Evolutionary conservation across 2,329 filamentous ascomycete genomes (phyloP), one percentile per base, ranked within the genome.

Genomic region (Microdochium nivale): DNA sequence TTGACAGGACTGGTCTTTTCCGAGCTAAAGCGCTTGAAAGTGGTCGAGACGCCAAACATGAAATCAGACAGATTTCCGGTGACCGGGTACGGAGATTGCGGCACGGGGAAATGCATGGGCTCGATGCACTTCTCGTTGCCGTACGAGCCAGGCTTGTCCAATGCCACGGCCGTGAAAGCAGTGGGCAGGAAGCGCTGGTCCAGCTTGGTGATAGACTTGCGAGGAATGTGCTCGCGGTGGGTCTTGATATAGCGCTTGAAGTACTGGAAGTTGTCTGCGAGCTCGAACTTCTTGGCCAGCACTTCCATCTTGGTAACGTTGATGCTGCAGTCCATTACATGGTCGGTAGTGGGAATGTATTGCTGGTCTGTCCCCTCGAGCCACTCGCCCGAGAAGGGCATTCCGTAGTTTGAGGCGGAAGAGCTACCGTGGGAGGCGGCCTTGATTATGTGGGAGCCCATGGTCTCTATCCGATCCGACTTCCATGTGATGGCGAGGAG

Each of bases 41-140:
- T 80, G 9, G 79, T 81, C 1, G 79, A 81, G 4, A 82, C 76
- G 40, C 78, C 78, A 55, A 81, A 81, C 62, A 81, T 75, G 62
- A 81, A 78, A 54, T 79, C 76, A 35, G 76, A 77, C 11, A 77
- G 71, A 53, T 81, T 77, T 51, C 74, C 78, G 1, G 72, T 72
- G 2, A 67, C 62, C 4, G 79, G 78, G 52, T 69, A 73, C 2
- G 72, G 71, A 0, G 79, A 81, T 47, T 68, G 68, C 8, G 78
- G 63, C 3, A 81, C 78, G 0, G 73, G 69, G 7, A 80, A 69
- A 32, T 77, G 68, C 16, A 82, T 67, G 0, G 79, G 77, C 50
- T 71, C 68, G 19, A 70, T 63, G 56, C 79, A 82, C 21, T 64
- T 62, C 51, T 76, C 70, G 24, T 67, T 57, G 7, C 61, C 57